Evolutionary conservation across 1,284 basidiomycete species (phyloP), one percentile per base, ranked within the genome.

Genomic region (Waitea zeae): DNA sequence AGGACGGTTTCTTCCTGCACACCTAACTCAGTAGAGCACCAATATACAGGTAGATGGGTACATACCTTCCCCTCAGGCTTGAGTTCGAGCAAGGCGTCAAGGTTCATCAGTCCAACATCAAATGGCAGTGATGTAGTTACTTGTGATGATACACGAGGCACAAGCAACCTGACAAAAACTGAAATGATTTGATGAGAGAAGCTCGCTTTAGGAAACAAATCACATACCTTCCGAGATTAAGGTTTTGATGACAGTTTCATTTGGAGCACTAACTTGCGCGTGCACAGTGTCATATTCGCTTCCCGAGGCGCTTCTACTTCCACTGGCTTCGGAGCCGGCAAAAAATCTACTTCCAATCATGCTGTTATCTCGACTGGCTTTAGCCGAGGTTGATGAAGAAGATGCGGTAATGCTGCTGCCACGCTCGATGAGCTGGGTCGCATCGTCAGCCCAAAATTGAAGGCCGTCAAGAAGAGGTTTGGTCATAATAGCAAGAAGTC

Each of bases 401-500:
- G n/a, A n/a, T n/a, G n/a, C 45, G 1, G 38, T 27, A 35, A 33
- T 18, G 51, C 47, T 15, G n/a, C n/a, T n/a, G n/a, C n/a, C n/a
- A n/a, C 48, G 53, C 35, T 72, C 80, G 2, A 75, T 47, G 40
- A 79, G 65, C 47, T 83, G 83, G 4, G 73, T 61, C 15, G 78
- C 51, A 48, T 92, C 88, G 48, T 96, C 90, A 5, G 74, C 76
- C 64, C 82, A 84, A 44, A 78, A 77, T 49, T 92, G 87, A 12
- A 95, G 50, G 9, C 70, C 70, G 48, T 92, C 83, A 5, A 89
- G 51, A 2, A 59, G 43, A 4, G 55, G 46, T 47, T 88, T 88
- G 3, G 69, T 62, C 34, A 89, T 46, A 34, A 69, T 57, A 14
- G 71, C 53, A 44, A 74, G 62, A 4, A 81, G 53, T 2, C 73